Conservation (phyloP, 225 moss, liverwort and hornwort species). For the Antitrichia curtipendula region DNA sequence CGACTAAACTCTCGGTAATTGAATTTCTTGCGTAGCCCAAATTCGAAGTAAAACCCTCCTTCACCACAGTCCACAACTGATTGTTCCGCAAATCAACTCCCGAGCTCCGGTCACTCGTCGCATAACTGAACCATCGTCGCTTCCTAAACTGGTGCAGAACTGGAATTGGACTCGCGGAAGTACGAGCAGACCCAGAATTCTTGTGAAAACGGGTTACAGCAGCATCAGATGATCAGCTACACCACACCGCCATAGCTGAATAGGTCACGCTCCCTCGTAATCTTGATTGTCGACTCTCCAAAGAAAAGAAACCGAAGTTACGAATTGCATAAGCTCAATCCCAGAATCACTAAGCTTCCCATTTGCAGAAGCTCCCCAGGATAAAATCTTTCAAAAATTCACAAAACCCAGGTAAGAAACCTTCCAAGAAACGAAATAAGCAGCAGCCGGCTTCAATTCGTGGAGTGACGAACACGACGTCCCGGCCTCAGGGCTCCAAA, state of each 20-base stretch:
- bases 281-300: neutral
- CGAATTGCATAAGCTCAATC: neutral
- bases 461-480: neutral
- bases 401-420: neutral
- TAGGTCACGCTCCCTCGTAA: neutral
- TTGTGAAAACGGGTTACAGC: neutral
- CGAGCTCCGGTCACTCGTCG: neutral
- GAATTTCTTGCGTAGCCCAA: neutral
- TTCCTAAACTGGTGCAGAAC: neutral
- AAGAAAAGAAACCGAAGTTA: neutral
- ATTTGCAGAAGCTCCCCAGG: neutral
- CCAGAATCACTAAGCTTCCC: neutral
- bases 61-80: neutral
- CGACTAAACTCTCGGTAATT: neutral
- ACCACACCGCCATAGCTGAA: neutral
- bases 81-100: neutral
- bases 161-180: neutral
- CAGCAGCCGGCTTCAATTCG: neutral
- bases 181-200: neutral
- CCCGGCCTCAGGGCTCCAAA: neutral
- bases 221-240: neutral
- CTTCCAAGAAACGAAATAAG: neutral
- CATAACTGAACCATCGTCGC: neutral
- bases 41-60: neutral
- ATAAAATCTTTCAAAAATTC: neutral